These are phyloP conservation scores for Collybia nuda DNA, from an alignment of 768 basidiomycete genomes.

Conservation along the genomic window DNA sequence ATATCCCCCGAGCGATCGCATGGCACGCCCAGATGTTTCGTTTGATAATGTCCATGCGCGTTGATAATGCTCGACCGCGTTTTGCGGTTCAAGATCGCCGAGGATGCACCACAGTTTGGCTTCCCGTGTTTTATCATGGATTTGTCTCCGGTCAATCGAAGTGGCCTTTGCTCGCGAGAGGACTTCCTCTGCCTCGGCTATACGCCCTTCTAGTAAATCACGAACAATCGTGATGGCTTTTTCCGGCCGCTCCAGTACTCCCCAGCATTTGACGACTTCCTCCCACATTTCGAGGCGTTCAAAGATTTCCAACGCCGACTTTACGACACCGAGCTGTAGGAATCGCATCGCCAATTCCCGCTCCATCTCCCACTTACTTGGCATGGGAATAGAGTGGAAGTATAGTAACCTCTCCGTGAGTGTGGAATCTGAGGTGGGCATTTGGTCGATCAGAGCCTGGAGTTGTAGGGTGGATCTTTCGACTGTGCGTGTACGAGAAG, in stretches of 20 bases:
- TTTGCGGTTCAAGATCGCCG: conserved; percentile 83
- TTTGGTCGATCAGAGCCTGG: conserved; percentile 94
- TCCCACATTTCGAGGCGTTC: conserved; percentile 98
- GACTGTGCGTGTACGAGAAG: conserved; percentile 85
- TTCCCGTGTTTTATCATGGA: conserved; percentile 67
- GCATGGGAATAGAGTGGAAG: conserved; percentile 79
- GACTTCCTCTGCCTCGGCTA: conserved; percentile 79
- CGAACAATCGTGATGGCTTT: conserved; percentile 79
- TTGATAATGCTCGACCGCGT: conserved; percentile 73
- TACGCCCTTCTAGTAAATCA: conserved; percentile 81
- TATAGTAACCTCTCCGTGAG: conserved; percentile 75
- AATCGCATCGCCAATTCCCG: conserved; percentile 85
- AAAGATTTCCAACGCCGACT: conserved; percentile 91
- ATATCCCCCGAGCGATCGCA: conserved; percentile 87
- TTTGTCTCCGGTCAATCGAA: conserved; percentile 36
- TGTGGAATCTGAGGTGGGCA: conserved; percentile 83
- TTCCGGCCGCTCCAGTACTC: conserved; percentile 75
- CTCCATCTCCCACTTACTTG: conserved; percentile 93
- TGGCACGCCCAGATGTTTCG: conserved; percentile 82
- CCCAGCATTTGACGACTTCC: conserved; percentile 89
- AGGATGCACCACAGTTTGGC: conserved; percentile 95
- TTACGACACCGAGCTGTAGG: conserved; percentile 81
- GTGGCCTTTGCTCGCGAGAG: conserved; percentile 57
- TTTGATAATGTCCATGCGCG: conserved; percentile 83
- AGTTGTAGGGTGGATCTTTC: conserved; percentile 92